Conservation (phyloP, 164 flowering plant species). For the Vitis cinerea region DNA sequence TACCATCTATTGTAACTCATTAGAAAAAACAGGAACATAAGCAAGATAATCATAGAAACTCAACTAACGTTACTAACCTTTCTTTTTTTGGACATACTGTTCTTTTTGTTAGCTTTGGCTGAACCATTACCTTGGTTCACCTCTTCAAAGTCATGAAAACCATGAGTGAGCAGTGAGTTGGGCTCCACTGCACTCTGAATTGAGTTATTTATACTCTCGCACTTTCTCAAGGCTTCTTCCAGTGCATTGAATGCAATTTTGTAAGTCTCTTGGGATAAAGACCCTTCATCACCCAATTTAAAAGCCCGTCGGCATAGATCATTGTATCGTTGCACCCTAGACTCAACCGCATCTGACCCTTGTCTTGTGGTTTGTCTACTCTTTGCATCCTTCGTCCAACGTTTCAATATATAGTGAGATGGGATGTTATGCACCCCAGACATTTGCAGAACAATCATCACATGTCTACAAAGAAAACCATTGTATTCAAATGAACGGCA, state of each 20-base stretch:
- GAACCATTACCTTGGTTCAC: slow-evolving; percentile 10
- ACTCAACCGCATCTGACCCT: slow-evolving; percentile 10
- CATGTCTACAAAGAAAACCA: slow-evolving; percentile 51
- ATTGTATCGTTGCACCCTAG: slow-evolving; percentile 31
- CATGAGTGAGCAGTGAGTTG: slow-evolving; percentile 1
- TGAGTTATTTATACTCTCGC: slow-evolving; percentile 27
- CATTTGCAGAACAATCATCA: slow-evolving; percentile 40
- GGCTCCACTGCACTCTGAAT: slow-evolving; percentile 12
- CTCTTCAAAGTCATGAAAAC: slow-evolving; percentile 15
- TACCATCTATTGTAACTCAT: neutral
- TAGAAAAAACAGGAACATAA: neutral
- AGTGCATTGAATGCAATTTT: slow-evolving; percentile 28
- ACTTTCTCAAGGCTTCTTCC: slow-evolving; percentile 35
- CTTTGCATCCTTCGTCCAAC: slow-evolving; percentile 46
- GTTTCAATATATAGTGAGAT: slow-evolving; percentile 29
- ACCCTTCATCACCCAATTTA: slow-evolving; percentile 45
- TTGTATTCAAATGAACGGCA: slow-evolving; percentile 37
- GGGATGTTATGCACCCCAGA: slow-evolving; percentile 38
- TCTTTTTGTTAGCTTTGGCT: slow-evolving; percentile 18
- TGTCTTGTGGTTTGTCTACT: slow-evolving; percentile 9
- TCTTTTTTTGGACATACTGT: slow-evolving; percentile 7
- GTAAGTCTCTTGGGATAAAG: slow-evolving; percentile 38
- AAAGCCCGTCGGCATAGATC: slow-evolving; percentile 30
- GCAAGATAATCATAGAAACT: neutral
- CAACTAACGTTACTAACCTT: slow-evolving; percentile 21